phyloP scores from a whole-genome alignment of 2,329 filamentous ascomycete genomes.

The Teratosphaeriaceae sp. region DNA sequence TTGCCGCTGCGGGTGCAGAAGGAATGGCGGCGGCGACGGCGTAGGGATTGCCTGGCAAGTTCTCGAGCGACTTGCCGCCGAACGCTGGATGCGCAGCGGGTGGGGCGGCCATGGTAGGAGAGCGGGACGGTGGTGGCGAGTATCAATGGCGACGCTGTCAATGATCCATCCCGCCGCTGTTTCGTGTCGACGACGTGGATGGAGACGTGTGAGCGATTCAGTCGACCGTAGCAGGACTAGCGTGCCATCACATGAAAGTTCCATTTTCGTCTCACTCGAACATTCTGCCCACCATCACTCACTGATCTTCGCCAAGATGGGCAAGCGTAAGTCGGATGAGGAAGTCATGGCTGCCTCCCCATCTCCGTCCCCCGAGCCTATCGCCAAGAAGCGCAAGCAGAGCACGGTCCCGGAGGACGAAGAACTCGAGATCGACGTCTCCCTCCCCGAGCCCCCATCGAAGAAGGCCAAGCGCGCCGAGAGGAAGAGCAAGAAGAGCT shows the following conservation, averaged over 20 bases:
- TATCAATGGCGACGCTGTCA: too few relatives aligned
- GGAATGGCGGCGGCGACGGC: background rate
- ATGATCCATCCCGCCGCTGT: too few relatives aligned
- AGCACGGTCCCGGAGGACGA: slow-evolving; percentile 42
- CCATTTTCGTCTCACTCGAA: background rate
- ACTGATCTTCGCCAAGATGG: background rate
- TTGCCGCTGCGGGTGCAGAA: slow-evolving; percentile 3
- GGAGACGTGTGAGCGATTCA: too few relatives aligned
- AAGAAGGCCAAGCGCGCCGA: slow-evolving; percentile 86
- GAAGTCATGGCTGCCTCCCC: background rate
- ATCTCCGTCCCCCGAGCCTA: background rate
- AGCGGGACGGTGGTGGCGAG: too few relatives aligned
- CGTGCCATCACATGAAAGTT: background rate
- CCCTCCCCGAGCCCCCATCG: slow-evolving; percentile 85
- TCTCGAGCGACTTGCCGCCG: slow-evolving; percentile 18
- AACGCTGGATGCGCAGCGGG: slow-evolving; percentile 10
- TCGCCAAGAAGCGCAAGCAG: slow-evolving; percentile 25
- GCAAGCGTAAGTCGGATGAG: background rate
- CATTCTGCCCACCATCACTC: background rate
- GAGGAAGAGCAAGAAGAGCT: slow-evolving; percentile 57
- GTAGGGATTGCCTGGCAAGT: slow-evolving; percentile 5
- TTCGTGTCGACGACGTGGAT: too few relatives aligned
- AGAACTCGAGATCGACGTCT: slow-evolving; percentile 76
- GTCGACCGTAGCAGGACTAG: background rate
- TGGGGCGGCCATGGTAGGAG: slow-evolving; percentile 21